Evolutionary conservation across 805 yeast species (phyloP), one percentile per base, ranked within the genome.

Genomic region (Candida tallmaniae): DNA sequence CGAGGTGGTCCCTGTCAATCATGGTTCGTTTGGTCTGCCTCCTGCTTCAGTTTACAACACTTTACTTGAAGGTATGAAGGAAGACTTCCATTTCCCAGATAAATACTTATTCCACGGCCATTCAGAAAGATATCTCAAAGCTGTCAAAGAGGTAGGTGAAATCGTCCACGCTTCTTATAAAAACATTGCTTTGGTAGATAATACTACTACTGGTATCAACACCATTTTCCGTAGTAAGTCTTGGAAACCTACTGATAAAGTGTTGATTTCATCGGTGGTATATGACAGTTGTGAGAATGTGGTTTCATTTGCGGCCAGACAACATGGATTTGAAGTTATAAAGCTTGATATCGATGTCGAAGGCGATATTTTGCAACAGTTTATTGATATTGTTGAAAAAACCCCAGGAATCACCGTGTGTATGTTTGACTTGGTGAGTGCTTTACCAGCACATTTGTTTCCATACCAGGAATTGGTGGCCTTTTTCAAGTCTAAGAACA

Each of bases 141-240:
- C 73, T 2, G 41, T 77, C 6, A 50, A 60, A 27, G 67, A 72
- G 0, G 21, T 45, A 2, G 53, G 66, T 4, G 42, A 41, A 17
- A 32, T 76, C n/a, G 48, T 80, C 19, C 68, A 72, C 23, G 61
- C 75, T 35, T 73, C 71, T 32, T 56, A 59, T 34, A 58, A 60
- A 29, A 65, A 69, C 46, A 43, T 79, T 29, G 86, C 76, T 0
- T 53, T 80, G 23, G 74, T 73, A 2, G 52, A 65, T 8, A 81
- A 80, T 48, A 83, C 87, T 4, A 76, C 85, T 3, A 56, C 70
- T 4, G 85, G 77, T 3, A 68, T 74, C 30, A 79, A 79, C 50
- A 58, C 76, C 0, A 68, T 80, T 1, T 59, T 80, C 38, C 56
- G 84, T 38, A 70, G 79, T 26, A 62, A 60, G 22, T 76, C 76